Base-by-base conservation (phyloP, 2,329 filamentous ascomycete species). In the Penicillium sp. region DNA sequence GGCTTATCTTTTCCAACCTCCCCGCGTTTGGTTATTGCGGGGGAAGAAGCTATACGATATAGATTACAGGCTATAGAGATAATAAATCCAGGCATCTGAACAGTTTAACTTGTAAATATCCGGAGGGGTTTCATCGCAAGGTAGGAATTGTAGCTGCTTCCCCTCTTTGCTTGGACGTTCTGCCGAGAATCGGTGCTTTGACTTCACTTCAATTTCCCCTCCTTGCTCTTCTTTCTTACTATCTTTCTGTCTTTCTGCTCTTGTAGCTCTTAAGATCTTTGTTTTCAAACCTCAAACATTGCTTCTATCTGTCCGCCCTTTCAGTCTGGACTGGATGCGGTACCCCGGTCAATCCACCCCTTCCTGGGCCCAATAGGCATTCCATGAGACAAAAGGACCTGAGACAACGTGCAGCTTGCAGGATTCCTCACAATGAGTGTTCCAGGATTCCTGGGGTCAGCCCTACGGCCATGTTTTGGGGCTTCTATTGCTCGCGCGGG, bases 381-480 rank as follows among this genome's bases (percentile, higher is more conserved):
- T 35, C 42, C 36, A 57, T 60, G 59, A 48, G 48, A 52, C 44
- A 35, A 35, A 26, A 11, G 35, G 30, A 22, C 37, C 36, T 38
- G 37, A 41, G 19, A 33, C 8, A 17, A 33, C 36, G 28, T 42
- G 17, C 26, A 46, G 36, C 38, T 26, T 41, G 30, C 54, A 43
- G 47, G 36, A 35, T 42, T 43, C 22, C 40, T 55, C 43, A 53
- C 41, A 38, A 71, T 71, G 68, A 67, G 65, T 64, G 65, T 56
- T 36, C 42, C 65, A 22, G 45, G 60, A 40, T 61, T 63, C 56
- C 53, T 71, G 63, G 62, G 64, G 55, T 64, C 61, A 50, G 67
- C 63, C 12, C 58, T 69, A 54, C 55, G 64, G 40, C 64, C 66
- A 40, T 70, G 64, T 61, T 62, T 65, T 31, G 63, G 58, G 40